Base-by-base conservation (phyloP, 345 rosid species). In the Salix koriyanagi region DNA sequence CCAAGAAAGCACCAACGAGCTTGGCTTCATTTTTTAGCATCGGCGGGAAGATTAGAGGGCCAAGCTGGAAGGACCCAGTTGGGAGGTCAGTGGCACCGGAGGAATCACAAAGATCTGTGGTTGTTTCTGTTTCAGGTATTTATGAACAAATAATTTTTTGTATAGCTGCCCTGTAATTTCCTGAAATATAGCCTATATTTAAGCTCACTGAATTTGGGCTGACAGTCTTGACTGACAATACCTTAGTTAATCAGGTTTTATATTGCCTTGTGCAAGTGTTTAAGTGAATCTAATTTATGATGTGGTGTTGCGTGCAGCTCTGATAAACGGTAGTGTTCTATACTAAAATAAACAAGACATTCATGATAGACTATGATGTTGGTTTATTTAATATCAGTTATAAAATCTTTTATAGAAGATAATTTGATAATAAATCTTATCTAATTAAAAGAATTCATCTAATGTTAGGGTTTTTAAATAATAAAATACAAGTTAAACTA, bases 41-140 rank as follows among this genome's bases (percentile, higher is more conserved):
- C 50, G 23, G 15, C 70, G 34, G 72, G 68, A 44, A 81, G 78
- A 37, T 4, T 52, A 30, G 81, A 67, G 42, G 54, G 32, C 65
- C 61, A 36, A 52, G 44, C 41, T 58, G 83, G 19, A 58, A 64
- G 76, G 78, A 71, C 15, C 30, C 16, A 30, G 50, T 30, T 6
- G 30, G 30, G 42, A 66, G 66, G 25, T 65, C 44, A 50, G 67
- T 10, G 72, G 75, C 70, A 28, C 39, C 1, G 41, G 65, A 80
- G 26, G 74, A 77, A 30, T 10, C 30, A 8, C 13, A 36, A 30
- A 19, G 23, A 50, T 48, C 65, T 48, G 71, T 50, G 46, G 65
- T 65, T 7, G 37, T 65, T 70, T 34, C 30, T 21, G 37, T 65
- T 62, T 34, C 30, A 16, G 41, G 30, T n/a, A 50, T 32, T 26